Evolutionary conservation across 2,329 filamentous ascomycete species (phyloP), one percentile per base, ranked within the genome.

Genomic region (Cyclaneusma minus): DNA sequence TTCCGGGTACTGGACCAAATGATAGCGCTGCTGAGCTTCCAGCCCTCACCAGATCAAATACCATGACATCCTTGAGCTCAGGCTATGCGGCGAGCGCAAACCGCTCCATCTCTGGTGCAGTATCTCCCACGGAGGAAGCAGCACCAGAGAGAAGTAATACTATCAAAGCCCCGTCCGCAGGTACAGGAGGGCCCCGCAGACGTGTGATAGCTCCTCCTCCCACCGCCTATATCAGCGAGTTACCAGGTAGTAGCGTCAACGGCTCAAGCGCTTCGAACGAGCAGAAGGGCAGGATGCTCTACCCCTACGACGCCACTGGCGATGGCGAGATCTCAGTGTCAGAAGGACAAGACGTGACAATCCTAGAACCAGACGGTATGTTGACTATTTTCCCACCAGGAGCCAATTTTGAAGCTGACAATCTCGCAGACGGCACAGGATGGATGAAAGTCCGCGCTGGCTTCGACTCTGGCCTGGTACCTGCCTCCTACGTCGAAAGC

Each of bases 351-450:
- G 77, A 91, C 6, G 65, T 98, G 16, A 57, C 59, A 0, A 64
- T 95, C 22, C 42, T 94, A 4, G 85, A 94, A 47, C 70, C 81
- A 11, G 91, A 98, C 55, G 83, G 84, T 92, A 68, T 59, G 72
- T 59, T 31, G 33, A 29, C 12, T 21, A 11, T 27, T 23, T 27
- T 13, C 23, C 4, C 4, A 15, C 16, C 20, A 17, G 14, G 24
- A 27, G 29, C 22, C 36, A 36, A 40, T 25, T 32, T 33, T 28
- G 27, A 45, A 42, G 38, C 51, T 56, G 38, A 50, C 35, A 27
- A 13, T 15, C 25, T 25, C 16, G 13, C 40, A 93, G 87, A 92
- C 51, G 87, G 87, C 32, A 74, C 77, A 21, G 89, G 89, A 21
- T 98, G 89, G 89, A 68, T 83, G 41, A 87, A 79, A 49, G 72